These are phyloP conservation scores for Gloeostereum incarnatum DNA, from an alignment of 768 basidiomycete genomes.

Conservation along the genomic window DNA sequence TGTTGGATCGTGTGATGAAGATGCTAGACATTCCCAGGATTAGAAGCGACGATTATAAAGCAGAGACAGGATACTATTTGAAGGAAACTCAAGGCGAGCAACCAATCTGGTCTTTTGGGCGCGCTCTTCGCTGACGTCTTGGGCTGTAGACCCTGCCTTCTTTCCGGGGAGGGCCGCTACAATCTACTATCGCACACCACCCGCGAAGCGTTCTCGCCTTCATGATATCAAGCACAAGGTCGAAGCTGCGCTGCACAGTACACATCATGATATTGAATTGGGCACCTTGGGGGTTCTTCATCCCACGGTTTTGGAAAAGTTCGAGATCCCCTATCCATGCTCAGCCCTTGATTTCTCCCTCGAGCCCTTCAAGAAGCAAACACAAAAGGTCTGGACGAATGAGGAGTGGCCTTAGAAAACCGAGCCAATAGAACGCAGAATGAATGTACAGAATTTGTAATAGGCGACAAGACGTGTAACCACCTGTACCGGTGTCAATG, in stretches of 20 bases:
- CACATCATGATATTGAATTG: conserved; percentile 54
- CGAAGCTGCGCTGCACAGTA: conserved; percentile 29
- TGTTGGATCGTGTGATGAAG: conserved; percentile 92
- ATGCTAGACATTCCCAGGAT: conserved; percentile 90
- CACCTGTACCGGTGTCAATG: too few species aligned
- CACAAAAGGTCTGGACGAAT: conserved; percentile 47
- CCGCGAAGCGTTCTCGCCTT: conserved; percentile 21
- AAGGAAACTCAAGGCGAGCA: conserved; percentile 77
- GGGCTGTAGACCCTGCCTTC: conserved; percentile 73
- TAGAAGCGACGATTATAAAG: conserved; percentile 39
- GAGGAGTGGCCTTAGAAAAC: too few species aligned
- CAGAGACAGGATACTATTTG: conserved; percentile 83
- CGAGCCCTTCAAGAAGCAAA: conserved; percentile 85
- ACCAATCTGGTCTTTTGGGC: conserved; percentile 30
- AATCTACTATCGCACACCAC: conserved; percentile 72
- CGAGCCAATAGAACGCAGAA: too few species aligned
- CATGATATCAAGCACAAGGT: conserved; percentile 32
- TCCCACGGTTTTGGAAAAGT: conserved; percentile 84
- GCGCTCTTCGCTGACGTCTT: background rate
- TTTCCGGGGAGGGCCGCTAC: conserved; percentile 94
- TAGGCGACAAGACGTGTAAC: too few species aligned
- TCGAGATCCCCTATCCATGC: conserved; percentile 92
- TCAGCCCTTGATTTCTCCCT: conserved; percentile 91
- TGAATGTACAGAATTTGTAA: too few species aligned
- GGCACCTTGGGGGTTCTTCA: conserved; percentile 93